A percentile compares a stretch with the other conserved stretches of the same genome.
Conservation (phyloP, 2,329 filamentous ascomycete species). For the Graphilbum fragrans region DNA sequence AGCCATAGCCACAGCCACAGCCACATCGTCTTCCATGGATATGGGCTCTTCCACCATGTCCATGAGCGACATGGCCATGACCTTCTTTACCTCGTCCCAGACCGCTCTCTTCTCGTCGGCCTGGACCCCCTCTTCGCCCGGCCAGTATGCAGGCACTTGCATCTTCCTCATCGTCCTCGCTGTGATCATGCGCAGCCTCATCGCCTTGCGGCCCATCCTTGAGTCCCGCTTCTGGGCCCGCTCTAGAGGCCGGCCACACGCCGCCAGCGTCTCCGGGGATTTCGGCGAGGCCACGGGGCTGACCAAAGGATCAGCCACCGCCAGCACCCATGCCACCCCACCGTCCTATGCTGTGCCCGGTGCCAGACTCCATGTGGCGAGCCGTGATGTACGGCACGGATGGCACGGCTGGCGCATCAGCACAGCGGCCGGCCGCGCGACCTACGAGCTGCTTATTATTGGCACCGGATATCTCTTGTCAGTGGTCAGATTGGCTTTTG, state of each 20-base stretch:
- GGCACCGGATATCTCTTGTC: constrained; percentile 78
- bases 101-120: constrained; percentile 44
- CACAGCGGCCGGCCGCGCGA: not conserved
- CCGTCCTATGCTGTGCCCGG: not conserved
- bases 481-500: constrained; percentile 28
- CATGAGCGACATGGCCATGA: constrained; percentile 9
- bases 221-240: constrained; percentile 52
- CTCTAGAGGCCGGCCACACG: constrained; percentile 38
- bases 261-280: constrained; percentile 39
- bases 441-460: constrained; percentile 36
- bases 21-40: not conserved
- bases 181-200: constrained; percentile 53
- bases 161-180: constrained; percentile 78
- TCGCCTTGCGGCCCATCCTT: constrained; percentile 57
- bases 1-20: not conserved
- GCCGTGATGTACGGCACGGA: not conserved
- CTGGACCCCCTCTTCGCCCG: constrained; percentile 62
- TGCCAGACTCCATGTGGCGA: not conserved
- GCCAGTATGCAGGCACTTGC: constrained; percentile 76
- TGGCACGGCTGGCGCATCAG: constrained; percentile 1
- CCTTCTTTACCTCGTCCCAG: constrained; percentile 44
- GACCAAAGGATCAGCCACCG: not conserved
- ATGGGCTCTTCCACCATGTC: not conserved
- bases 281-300: not conserved
- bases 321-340: not conserved